These are phyloP conservation scores for Didymellaceae sp. DNA, from an alignment of 2,329 filamentous ascomycete species.

Conservation along the genomic window DNA sequence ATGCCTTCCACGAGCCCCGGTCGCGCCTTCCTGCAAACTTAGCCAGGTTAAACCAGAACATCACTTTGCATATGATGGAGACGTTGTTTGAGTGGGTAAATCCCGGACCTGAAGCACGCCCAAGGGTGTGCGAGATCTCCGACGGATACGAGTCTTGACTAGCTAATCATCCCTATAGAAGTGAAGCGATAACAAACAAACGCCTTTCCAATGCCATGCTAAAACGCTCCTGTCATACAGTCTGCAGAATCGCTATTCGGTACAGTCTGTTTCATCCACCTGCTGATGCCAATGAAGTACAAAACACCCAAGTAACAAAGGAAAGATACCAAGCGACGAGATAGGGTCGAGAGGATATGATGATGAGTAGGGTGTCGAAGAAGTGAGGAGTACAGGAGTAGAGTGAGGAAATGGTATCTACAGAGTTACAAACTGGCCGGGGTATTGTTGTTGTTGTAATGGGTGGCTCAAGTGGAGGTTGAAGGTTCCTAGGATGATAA, in stretches of 20 bases:
- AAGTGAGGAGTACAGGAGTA: conserved; percentile 23
- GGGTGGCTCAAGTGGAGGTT: conserved; percentile 20
- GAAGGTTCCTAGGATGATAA: conserved; percentile 28
- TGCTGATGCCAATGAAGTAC: conserved; percentile 29
- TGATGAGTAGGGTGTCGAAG: conserved; percentile 17
- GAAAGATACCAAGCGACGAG: conserved; percentile 42
- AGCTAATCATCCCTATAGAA: conserved; percentile 48
- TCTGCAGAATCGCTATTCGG: conserved; percentile 20
- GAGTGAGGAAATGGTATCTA: conserved; percentile 49
- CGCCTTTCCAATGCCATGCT: conserved; percentile 20
- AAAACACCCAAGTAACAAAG: conserved; percentile 39
- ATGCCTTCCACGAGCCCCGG: not conserved
- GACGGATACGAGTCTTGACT: conserved; percentile 52
- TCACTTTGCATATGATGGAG: conserved; percentile 9
- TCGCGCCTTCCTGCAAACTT: not conserved
- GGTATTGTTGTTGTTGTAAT: conserved; percentile 25
- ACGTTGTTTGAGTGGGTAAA: conserved; percentile 46
- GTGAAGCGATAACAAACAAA: conserved; percentile 24
- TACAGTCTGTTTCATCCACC: conserved; percentile 19
- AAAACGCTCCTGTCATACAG: conserved; percentile 20
- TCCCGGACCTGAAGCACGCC: conserved; percentile 36
- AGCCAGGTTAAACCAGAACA: not conserved
- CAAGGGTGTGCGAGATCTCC: conserved; percentile 31
- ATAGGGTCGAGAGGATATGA: conserved; percentile 29
- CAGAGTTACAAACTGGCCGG: conserved; percentile 45